Conservation (phyloP, 2,329 filamentous ascomycete genomes). For the Trichoderma sp. region DNA sequence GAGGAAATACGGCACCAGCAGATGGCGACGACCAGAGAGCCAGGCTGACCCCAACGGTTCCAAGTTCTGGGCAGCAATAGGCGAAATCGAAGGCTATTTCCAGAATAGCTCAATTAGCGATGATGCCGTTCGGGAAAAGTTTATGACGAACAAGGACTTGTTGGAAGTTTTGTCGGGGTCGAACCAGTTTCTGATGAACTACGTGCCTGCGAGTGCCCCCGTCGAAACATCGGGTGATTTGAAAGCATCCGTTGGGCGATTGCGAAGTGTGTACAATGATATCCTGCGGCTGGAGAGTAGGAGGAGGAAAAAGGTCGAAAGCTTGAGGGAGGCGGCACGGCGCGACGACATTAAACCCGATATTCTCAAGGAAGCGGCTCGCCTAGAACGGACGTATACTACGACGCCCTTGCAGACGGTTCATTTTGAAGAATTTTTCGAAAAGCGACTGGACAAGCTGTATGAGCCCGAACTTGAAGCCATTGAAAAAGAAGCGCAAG, state of each 20-base stretch:
- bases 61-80: conserved; percentile 72
- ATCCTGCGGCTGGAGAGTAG: conserved; percentile 78
- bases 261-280: conserved; percentile 82
- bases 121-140: conserved; percentile 69
- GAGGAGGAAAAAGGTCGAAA: conserved; percentile 75
- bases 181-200: conserved; percentile 79
- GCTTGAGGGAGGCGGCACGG: conserved; percentile 73
- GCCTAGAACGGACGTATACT: conserved; percentile 81
- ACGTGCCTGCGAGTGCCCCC: conserved; percentile 80
- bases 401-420: conserved; percentile 81
- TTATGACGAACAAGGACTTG: conserved; percentile 70
- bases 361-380: conserved; percentile 77
- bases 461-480: conserved; percentile 78
- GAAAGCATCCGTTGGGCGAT: conserved; percentile 71
- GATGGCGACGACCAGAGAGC: conserved; percentile 73
- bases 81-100: conserved; percentile 85
- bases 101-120: conserved; percentile 59
- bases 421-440: conserved; percentile 91
- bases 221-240: conserved; percentile 77
- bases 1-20: conserved; percentile 78
- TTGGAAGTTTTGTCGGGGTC: conserved; percentile 75
- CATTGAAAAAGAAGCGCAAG: conserved; percentile 67
- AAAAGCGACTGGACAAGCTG: conserved; percentile 67
- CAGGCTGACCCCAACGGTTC: conserved; percentile 62
- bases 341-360: conserved; percentile 86